Evolutionary conservation across 2,329 filamentous ascomycete species (phyloP).

Genomic region (Hirsutella rhossiliensis): DNA sequence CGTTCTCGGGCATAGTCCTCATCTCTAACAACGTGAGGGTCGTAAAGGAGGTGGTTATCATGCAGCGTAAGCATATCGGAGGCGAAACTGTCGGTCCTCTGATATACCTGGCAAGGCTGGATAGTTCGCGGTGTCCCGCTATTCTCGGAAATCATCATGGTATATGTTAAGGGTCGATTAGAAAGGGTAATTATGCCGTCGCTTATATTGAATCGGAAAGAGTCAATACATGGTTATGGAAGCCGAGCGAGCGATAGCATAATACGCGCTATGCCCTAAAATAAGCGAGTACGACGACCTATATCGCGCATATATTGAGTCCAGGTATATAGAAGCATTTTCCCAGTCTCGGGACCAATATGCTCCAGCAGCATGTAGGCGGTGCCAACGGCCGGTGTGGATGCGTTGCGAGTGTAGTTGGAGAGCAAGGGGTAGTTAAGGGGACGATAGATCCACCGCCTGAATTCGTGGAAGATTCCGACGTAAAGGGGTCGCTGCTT

Average conservation of each 20-base stretch:
- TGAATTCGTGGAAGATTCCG: background rate
- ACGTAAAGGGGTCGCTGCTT: slow-evolving; percentile 2
- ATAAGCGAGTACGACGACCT: slow-evolving; percentile 5
- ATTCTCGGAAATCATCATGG: slow-evolving; percentile 15
- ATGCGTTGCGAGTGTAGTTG: slow-evolving; percentile 5
- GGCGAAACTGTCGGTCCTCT: slow-evolving; percentile 13
- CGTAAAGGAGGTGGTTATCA: slow-evolving; percentile 12
- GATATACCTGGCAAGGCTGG: slow-evolving; percentile 16
- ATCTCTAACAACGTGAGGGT: slow-evolving; percentile 13
- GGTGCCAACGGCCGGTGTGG: slow-evolving; percentile 1
- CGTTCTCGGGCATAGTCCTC: slow-evolving; percentile 14
- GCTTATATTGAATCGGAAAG: slow-evolving; percentile 7
- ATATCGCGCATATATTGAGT: slow-evolving; percentile 4
- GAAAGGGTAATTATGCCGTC: slow-evolving; percentile 17
- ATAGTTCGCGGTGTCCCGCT: slow-evolving; percentile 19
- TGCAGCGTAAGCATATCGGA: slow-evolving; percentile 15
- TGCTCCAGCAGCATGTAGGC: slow-evolving; percentile 12
- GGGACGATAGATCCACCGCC: slow-evolving; percentile 3
- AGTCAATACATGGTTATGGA: slow-evolving; percentile 10
- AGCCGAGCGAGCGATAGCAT: slow-evolving; percentile 9
- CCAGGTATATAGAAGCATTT: slow-evolving; percentile 11
- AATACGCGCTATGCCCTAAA: slow-evolving; percentile 8
- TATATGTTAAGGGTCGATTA: slow-evolving; percentile 10
- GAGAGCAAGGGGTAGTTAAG: slow-evolving; percentile 7
- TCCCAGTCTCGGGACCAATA: slow-evolving; percentile 8